These are phyloP conservation scores for Nannochloropsis gaditana DNA, from an alignment of 108 stramenopile species.

Conservation along the genomic window DNA sequence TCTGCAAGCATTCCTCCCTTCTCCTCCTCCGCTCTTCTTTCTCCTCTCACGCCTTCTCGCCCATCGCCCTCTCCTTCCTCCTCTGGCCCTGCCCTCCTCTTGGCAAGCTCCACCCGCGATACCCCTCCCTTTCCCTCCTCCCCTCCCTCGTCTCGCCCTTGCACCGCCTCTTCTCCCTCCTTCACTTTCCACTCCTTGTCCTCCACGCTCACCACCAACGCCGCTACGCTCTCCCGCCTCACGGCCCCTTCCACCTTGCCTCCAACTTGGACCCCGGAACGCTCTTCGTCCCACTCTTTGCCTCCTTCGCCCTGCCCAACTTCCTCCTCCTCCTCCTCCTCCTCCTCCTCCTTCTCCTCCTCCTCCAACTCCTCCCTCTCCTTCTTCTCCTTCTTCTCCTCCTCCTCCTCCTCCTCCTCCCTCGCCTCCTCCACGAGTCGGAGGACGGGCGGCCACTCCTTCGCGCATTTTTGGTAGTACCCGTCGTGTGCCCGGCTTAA, in stretches of 20 bases:
- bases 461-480: neutral
- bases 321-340: neutral
- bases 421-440: neutral
- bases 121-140: neutral
- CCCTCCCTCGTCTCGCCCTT: neutral
- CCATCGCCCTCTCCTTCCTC: neutral
- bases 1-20: neutral
- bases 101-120: neutral
- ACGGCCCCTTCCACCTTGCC: neutral
- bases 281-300: neutral
- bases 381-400: neutral
- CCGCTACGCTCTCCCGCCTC: neutral
- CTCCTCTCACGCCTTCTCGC: neutral
- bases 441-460: neutral
- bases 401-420: neutral
- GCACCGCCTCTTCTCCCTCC: neutral
- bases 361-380: neutral
- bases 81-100: neutral
- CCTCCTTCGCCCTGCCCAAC: neutral
- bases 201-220: neutral
- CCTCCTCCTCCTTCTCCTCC: neutral
- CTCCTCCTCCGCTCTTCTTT: neutral
- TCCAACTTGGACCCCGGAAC: neutral
- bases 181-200: neutral
- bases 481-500: neutral